A percentile compares a stretch with the other conserved stretches of the same genome.
Conservation (phyloP, 768 basidiomycete species). For the Chalciporus sphaerocephalus region DNA sequence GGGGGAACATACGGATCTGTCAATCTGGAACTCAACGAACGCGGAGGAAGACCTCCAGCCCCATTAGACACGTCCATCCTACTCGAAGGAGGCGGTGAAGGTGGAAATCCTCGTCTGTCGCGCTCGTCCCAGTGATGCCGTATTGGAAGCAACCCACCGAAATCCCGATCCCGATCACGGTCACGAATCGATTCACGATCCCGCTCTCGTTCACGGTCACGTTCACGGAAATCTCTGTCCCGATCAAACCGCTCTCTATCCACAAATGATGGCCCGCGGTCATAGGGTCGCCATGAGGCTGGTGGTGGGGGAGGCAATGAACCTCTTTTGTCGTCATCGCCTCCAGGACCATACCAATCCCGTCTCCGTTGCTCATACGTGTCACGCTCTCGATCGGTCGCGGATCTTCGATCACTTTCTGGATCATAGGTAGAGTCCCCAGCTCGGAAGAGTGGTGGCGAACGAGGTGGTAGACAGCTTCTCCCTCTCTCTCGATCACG, state of each 20-base stretch:
- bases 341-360: slow-evolving; percentile 28
- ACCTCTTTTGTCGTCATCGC: slow-evolving; percentile 40
- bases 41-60: slow-evolving; percentile 8
- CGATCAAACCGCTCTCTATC: slow-evolving; percentile 39
- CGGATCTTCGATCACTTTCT: slow-evolving; percentile 33
- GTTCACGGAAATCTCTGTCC: slow-evolving; percentile 30
- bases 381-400: slow-evolving; percentile 30
- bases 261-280: slow-evolving; percentile 26
- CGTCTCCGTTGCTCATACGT: slow-evolving; percentile 28
- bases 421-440: slow-evolving; percentile 29
- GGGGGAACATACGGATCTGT: slow-evolving; percentile 24
- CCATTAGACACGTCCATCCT: slow-evolving; percentile 9
- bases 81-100: slow-evolving; percentile 17
- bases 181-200: slow-evolving; percentile 34
- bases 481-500: slow-evolving; percentile 27
- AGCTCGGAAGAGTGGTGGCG: slow-evolving; percentile 26
- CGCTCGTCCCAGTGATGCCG: slow-evolving; percentile 39
- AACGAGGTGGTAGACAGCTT: slow-evolving; percentile 29
- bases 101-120: slow-evolving; percentile 33
- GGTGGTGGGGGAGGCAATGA: background rate
- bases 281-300: slow-evolving; percentile 32
- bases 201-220: slow-evolving; percentile 38
- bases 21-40: slow-evolving; percentile 27
- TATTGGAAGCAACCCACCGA: slow-evolving; percentile 17
- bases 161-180: slow-evolving; percentile 16